A percentile compares a stretch with the other conserved stretches of the same genome.
Evolutionary conservation across 2,329 filamentous ascomycete genomes (phyloP).

Genomic region (Epichloe typhina): DNA sequence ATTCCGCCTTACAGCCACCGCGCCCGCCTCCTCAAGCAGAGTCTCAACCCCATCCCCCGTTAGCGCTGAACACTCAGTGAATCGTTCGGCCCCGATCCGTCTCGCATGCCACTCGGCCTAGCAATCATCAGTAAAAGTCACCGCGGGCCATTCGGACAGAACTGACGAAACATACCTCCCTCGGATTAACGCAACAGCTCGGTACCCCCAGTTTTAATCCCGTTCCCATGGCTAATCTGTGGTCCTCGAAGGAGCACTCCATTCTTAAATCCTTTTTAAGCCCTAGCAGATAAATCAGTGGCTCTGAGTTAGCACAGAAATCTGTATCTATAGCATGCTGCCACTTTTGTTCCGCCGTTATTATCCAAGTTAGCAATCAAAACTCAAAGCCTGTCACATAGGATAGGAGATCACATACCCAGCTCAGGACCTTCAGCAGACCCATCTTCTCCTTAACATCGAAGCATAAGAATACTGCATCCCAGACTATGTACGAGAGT

Average conservation of each 20-base stretch:
- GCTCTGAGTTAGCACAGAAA: slow-evolving; percentile 7
- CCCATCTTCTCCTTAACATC: slow-evolving; percentile 22
- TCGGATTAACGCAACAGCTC: slow-evolving; percentile 18
- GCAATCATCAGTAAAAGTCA: background rate
- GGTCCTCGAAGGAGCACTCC: slow-evolving; percentile 7
- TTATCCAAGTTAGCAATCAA: background rate
- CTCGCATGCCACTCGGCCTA: slow-evolving; percentile 21
- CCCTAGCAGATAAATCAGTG: slow-evolving; percentile 20
- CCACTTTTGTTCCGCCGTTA: slow-evolving; percentile 8
- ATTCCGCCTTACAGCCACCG: slow-evolving; percentile 12
- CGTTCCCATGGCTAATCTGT: slow-evolving; percentile 2
- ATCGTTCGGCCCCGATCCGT: slow-evolving; percentile 16
- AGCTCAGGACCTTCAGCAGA: slow-evolving; percentile 21
- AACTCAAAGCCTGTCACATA: background rate
- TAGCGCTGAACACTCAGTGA: slow-evolving; percentile 23
- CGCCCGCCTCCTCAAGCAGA: slow-evolving; percentile 16
- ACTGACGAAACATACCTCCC: slow-evolving; percentile 12
- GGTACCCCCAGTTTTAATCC: slow-evolving; percentile 2
- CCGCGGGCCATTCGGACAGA: background rate
- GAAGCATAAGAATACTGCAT: slow-evolving; percentile 26
- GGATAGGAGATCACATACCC: slow-evolving; percentile 15
- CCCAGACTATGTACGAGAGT: slow-evolving; percentile 23
- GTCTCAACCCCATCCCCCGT: slow-evolving; percentile 21
- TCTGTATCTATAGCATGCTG: slow-evolving; percentile 9
- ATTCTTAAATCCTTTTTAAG: slow-evolving; percentile 20